These are phyloP conservation scores for Umbelopsis sp. DNA, from an alignment of 371 early-diverging fungal genomes.

Conservation along the genomic window DNA sequence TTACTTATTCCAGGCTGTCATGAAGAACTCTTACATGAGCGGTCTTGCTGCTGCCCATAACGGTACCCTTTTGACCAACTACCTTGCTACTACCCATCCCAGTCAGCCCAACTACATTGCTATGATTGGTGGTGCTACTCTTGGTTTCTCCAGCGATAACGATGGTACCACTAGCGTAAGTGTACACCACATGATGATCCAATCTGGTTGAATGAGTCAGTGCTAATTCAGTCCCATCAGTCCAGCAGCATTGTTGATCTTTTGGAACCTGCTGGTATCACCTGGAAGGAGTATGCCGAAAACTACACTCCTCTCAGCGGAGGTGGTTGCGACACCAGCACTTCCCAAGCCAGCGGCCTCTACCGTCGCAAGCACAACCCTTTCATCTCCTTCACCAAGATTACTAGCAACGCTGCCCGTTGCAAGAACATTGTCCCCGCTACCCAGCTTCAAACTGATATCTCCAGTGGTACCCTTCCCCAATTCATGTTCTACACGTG, in stretches of 20 bases:
- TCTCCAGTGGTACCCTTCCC: conserved; percentile 44
- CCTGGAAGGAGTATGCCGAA: conserved; percentile 56
- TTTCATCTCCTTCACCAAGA: conserved; percentile 56
- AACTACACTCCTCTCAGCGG: conserved; percentile 30
- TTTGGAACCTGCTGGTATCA: conserved; percentile 44
- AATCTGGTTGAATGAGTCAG: background rate
- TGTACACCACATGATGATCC: background rate
- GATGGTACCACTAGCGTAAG: background rate
- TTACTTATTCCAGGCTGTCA: conserved; percentile 8
- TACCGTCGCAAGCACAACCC: conserved; percentile 67
- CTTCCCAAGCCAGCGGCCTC: conserved; percentile 19
- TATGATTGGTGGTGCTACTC: conserved; percentile 35
- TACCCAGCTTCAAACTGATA: conserved; percentile 50
- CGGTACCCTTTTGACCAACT: conserved; percentile 35
- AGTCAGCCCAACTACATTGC: conserved; percentile 52
- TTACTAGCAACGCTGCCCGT: conserved; percentile 43
- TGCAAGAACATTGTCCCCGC: conserved; percentile 57
- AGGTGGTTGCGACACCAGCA: conserved; percentile 29
- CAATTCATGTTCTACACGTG: conserved; percentile 56
- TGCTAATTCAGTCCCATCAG: background rate
- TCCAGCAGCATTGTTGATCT: conserved; percentile 26
- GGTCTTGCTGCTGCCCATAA: conserved; percentile 13
- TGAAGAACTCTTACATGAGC: conserved; percentile 29
- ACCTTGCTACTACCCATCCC: conserved; percentile 35
- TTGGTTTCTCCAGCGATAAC: conserved; percentile 22